Conservation (phyloP, 2,329 filamentous ascomycete species). For the Apiospora marii region DNA sequence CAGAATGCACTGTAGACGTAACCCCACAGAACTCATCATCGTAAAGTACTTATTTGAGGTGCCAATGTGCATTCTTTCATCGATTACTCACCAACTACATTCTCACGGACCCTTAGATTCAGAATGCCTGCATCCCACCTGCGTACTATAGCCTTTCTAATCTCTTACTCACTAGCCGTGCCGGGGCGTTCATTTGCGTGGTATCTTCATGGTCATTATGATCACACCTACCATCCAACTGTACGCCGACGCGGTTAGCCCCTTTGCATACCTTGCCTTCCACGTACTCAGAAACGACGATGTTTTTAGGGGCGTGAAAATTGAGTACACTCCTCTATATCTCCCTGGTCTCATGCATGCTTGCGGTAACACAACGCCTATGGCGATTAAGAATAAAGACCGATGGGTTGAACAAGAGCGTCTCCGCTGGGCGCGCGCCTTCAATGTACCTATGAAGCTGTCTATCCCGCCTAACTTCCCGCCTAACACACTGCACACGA, state of each 20-base stretch:
- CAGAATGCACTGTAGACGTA: too few species aligned
- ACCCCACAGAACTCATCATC: too few species aligned
- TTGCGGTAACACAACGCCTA: constrained; percentile 45
- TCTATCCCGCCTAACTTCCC: constrained; percentile 45
- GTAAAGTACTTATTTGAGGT: too few species aligned
- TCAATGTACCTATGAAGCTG: constrained; percentile 44
- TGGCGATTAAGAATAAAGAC: constrained; percentile 50
- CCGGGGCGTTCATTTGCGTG: neutral
- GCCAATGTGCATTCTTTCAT: too few species aligned
- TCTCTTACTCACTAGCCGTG: too few species aligned
- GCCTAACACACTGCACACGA: constrained; percentile 43
- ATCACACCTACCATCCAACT: constrained; percentile 43
- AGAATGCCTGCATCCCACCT: too few species aligned
- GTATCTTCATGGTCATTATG: constrained; percentile 25
- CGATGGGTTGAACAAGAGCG: constrained; percentile 46
- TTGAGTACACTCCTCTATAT: constrained; percentile 48
- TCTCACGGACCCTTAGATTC: too few species aligned
- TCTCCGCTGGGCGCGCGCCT: constrained; percentile 43
- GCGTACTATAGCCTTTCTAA: too few species aligned
- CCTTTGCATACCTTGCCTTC: constrained; percentile 49
- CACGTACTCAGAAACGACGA: constrained; percentile 45
- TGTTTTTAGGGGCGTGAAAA: constrained; percentile 40
- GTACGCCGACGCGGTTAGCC: constrained; percentile 50
- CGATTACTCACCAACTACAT: too few species aligned
- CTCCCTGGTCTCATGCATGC: constrained; percentile 48